Percentiles rank a stretch among this genome's conserved stretches.
These are phyloP conservation scores for Melampsora americana DNA, from an alignment of 1,284 basidiomycete species.

Conservation along the genomic window DNA sequence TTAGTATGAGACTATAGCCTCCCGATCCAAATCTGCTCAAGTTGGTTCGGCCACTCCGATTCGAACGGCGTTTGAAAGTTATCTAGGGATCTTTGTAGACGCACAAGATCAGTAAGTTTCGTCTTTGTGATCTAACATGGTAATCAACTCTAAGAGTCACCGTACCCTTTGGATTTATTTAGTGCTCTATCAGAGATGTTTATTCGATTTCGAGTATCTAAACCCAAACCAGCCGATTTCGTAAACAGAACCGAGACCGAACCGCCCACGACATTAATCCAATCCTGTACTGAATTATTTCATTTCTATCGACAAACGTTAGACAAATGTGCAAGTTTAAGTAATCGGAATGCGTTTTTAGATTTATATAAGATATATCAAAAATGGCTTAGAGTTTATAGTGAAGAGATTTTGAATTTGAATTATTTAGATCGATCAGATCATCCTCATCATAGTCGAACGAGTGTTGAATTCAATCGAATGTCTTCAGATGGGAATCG, in stretches of 20 bases:
- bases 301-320: slow-evolving; percentile 94
- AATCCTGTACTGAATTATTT: slow-evolving; percentile 93
- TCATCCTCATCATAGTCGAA: slow-evolving; percentile 58
- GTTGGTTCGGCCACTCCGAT: slow-evolving; percentile 62
- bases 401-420: slow-evolving; percentile 61
- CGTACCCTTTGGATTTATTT: slow-evolving; percentile 19
- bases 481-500: slow-evolving; percentile 57
- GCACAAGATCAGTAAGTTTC: slow-evolving; percentile 80
- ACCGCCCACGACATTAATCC: slow-evolving; percentile 68
- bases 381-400: slow-evolving; percentile 92
- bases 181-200: slow-evolving; percentile 78
- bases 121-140: too few species aligned
- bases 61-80: slow-evolving; percentile 81
- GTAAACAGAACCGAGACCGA: slow-evolving; percentile 50
- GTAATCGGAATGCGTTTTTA: slow-evolving; percentile 74
- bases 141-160: not conserved
- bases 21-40: slow-evolving; percentile 48
- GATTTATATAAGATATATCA: slow-evolving; percentile 75
- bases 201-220: slow-evolving; percentile 67
- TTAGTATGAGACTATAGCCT: slow-evolving; percentile 56
- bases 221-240: slow-evolving; percentile 62
- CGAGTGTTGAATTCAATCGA: not conserved
- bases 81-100: slow-evolving; percentile 88
- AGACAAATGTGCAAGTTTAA: slow-evolving; percentile 81
- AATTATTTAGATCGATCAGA: slow-evolving; percentile 46